A percentile compares a stretch with the other conserved stretches of the same genome.
Evolutionary conservation across 2,329 filamentous ascomycete species (phyloP).

Genomic region (Neonectria neomacrospora): DNA sequence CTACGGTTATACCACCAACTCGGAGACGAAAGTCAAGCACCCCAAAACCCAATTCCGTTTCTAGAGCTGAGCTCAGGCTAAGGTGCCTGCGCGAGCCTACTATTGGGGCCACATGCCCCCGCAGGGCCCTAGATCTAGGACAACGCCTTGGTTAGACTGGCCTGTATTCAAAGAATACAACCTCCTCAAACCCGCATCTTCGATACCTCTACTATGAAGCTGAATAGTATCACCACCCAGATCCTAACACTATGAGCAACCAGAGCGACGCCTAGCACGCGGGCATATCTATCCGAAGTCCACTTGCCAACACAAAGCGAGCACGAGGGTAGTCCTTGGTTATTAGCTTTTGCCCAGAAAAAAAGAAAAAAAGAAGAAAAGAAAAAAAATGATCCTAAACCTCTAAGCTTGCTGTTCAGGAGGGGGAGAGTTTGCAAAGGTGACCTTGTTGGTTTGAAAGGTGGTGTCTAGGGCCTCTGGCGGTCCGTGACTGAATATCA

Average conservation of each 20-base stretch:
- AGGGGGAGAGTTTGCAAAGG: neutral
- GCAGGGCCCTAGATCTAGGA: too few relatives aligned
- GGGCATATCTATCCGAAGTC: neutral
- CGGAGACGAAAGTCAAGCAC: neutral
- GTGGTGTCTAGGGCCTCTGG: constrained; percentile 9
- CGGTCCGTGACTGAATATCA: constrained; percentile 9
- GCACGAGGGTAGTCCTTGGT: neutral
- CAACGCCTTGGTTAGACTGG: neutral
- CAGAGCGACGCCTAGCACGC: neutral
- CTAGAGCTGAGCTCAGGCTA: neutral
- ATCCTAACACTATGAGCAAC: neutral
- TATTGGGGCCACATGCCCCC: neutral
- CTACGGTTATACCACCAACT: neutral
- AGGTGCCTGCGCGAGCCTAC: neutral
- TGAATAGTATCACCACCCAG: too few relatives aligned
- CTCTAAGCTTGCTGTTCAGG: neutral
- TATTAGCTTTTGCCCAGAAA: neutral
- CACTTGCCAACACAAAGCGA: neutral
- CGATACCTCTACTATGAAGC: too few relatives aligned
- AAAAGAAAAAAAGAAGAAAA: too few relatives aligned
- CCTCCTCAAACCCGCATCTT: too few relatives aligned
- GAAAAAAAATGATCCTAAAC: neutral
- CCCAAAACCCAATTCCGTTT: neutral
- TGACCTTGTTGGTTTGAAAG: constrained; percentile 1
- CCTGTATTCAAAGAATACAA: neutral